A percentile compares a stretch with the other conserved stretches of the same genome.
Conservation (phyloP, 179 eudicot species). For the Sideroxylon spinosum region DNA sequence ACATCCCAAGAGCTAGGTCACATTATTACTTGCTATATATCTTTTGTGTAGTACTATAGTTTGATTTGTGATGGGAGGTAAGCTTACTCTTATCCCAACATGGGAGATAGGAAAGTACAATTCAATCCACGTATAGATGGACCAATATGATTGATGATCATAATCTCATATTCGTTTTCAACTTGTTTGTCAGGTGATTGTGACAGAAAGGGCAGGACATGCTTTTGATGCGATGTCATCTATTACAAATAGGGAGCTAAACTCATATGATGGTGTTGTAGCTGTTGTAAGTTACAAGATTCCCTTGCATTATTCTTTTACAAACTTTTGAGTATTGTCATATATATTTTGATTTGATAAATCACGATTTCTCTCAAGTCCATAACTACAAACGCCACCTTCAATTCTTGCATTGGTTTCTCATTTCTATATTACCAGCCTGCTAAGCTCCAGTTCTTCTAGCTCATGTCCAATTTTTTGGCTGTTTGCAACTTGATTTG, state of each 20-base stretch:
- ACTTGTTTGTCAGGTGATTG: constrained; percentile 49
- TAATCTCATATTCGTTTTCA: constrained; percentile 3
- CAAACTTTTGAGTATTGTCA: neutral
- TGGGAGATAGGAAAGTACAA: neutral
- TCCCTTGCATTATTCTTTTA: neutral
- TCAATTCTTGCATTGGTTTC: neutral
- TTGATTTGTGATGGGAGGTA: neutral
- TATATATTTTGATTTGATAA: neutral
- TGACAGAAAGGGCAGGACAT: constrained; percentile 89
- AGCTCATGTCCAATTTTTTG: neutral
- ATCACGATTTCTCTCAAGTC: neutral
- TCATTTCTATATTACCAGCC: neutral
- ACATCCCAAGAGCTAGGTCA: neutral
- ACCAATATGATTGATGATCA: neutral
- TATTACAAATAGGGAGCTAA: constrained; percentile 63
- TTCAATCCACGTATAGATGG: neutral
- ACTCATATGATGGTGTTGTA: constrained; percentile 74
- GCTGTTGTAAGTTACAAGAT: constrained; percentile 72
- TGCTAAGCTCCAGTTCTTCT: neutral
- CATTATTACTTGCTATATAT: neutral
- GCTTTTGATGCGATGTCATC: constrained; percentile 75
- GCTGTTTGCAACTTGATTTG: neutral
- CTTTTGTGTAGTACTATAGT: neutral
- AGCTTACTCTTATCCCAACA: neutral
- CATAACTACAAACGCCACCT: too few relatives aligned